Evolutionary conservation across 441 rosid species (phyloP).

Genomic region (Theobroma grandiflorum): DNA sequence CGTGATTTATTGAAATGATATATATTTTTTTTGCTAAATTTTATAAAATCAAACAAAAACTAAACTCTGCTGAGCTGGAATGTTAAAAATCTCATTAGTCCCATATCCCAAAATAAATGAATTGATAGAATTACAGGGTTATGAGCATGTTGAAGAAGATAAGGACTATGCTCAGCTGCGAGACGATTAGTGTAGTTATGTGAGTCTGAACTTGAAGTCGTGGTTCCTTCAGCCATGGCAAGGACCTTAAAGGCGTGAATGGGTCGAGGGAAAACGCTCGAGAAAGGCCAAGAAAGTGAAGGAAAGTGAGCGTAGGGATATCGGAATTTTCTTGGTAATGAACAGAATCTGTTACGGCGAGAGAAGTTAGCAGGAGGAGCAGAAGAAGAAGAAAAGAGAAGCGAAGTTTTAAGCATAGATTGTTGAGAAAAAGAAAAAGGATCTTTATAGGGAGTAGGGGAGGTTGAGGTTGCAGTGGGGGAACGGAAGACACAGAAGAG

Average conservation of each 20-base stretch:
- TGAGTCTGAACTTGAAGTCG: conserved; percentile 48
- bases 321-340: conserved; percentile 29
- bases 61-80: conserved; percentile 2
- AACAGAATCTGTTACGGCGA: conserved; percentile 28
- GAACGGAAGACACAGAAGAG: neutral
- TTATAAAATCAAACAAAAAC: conserved; percentile 2
- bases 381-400: conserved; percentile 32
- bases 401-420: conserved; percentile 41
- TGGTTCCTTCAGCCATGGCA: conserved; percentile 67
- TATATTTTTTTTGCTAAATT: neutral
- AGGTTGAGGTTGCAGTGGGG: conserved; percentile 4
- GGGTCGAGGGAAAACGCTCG: conserved; percentile 46
- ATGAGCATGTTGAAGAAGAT: conserved; percentile 96
- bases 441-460: neutral
- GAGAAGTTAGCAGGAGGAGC: conserved; percentile 27
- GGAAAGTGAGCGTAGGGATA: conserved; percentile 23
- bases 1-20: neutral
- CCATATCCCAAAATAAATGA: neutral
- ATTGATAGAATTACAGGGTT: conserved; percentile 61
- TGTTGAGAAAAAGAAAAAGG: neutral
- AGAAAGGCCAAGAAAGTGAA: conserved; percentile 35
- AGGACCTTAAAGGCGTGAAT: conserved; percentile 47
- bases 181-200: conserved; percentile 72
- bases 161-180: conserved; percentile 91
- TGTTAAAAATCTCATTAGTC: neutral